Base-by-base conservation (phyloP, 768 basidiomycete genomes). In the Podaxis sp. region DNA sequence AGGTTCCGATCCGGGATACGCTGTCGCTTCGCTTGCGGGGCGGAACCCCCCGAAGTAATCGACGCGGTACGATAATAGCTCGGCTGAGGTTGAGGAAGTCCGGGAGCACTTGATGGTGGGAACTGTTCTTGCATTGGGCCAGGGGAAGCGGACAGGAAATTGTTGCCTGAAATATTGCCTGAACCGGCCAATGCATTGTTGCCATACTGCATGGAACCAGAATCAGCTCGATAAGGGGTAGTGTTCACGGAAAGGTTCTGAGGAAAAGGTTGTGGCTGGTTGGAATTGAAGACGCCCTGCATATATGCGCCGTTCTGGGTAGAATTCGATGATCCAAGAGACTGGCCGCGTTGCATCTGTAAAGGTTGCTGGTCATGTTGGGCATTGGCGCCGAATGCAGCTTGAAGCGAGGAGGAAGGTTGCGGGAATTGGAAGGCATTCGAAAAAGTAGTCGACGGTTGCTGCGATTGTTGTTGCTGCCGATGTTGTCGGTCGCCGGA, bases 1-100 rank as follows among this genome's bases (percentile, higher is more conserved):
- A 78, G 76, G 40, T 67, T 70, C 57, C 68, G 67, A 2, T 71
- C 66, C 40, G 69, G 69, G 25, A 61, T 63, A 46, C 77, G 79
- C 29, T 67, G 72, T 13, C 81, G 74, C 68, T 83, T 83, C 6
- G 69, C 40, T 33, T 75, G 73, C 15, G 70, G 71, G 59, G 65
- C 63, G 53, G 68, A 17, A 49, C 63, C 53, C 12, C 53, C 57
- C 17, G 58, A 50, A 51, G 67, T 50, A 27, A 53, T 33, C 17
- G 68, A 50, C n/a, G 63, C 36, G 12, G 63, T 55, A 41, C 68
- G 69, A 50, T 70, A 73, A 47, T 71, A 67, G 13, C 68, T 29
- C 41, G 64, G 63, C 51, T 69, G 71, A 4, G 69, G 47, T 37
- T 66, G 67, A 36, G 52, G 57, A n/a, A 61, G 55, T 27, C 41